Base-by-base conservation (phyloP, 768 basidiomycete species). In the Pleurotus citrinopileatus region DNA sequence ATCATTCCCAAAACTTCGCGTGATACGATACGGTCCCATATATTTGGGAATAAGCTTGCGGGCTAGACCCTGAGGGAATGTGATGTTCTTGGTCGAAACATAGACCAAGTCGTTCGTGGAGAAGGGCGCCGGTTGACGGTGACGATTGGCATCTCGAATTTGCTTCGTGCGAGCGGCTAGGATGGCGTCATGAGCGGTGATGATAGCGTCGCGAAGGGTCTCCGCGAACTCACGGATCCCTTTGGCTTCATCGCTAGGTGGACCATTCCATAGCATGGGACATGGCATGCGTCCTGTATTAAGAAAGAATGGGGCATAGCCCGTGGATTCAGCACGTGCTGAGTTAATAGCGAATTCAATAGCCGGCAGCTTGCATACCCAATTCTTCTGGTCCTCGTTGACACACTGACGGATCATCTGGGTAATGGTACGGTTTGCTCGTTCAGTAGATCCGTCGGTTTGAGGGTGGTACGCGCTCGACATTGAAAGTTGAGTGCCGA, bases 291-390 rank as follows among this genome's bases (percentile, higher is more conserved):
- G 42, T 1, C 67, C 61, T 6, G 57, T 23, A 36, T 61, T 60
- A 8, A 61, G 59, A 20, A 65, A 65, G 59, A 75, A 76, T 1
- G 73, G 74, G 0, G 70, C 42, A 53, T 61, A 72, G 0, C 72
- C 69, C 1, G 73, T 76, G 0, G 61, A 61, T 8, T 69, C 67
- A 0, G 70, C 70, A 0, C 64, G 45, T 0, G 73, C 68, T 0
- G 48, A 55, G 45, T 75, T 76, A 19, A 75, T 63, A 0, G 73
- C 54, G 59, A 74, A 74, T 55, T 74, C 70, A 23, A 72, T 69
- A 13, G 6, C 63, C 2, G 69, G 64, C 22, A 73, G 34, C 38
- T 57, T 60, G 1, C 22, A 3, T 1, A 58, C 65, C 71, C 70
- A 74, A 42, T 68, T 62, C 36, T 60, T 59, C 53, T 70, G 68